These are phyloP conservation scores for Aphanomyces cochlioides DNA, from an alignment of 352 stramenopile species.

Conservation along the genomic window DNA sequence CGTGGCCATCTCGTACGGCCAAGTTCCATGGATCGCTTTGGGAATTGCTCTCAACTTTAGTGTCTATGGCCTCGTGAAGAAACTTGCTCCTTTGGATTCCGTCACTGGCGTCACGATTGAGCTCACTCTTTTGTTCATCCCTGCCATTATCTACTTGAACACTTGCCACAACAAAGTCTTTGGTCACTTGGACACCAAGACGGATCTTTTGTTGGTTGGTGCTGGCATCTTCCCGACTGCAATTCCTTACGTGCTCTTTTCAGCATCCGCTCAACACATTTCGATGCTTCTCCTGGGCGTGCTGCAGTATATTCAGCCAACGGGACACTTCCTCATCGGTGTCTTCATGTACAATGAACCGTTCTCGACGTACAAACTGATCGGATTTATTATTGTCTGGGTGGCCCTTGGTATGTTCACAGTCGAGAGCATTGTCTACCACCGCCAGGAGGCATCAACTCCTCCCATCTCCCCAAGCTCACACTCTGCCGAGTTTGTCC, in stretches of 20 bases:
- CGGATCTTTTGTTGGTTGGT: conserved; percentile 17
- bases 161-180: not conserved
- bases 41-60: conserved; percentile 16
- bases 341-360: conserved; percentile 30
- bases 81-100: conserved; percentile 17
- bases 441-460: not conserved
- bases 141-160: conserved; percentile 11
- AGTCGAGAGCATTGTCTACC: not conserved
- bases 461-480: too few species aligned
- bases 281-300: conserved; percentile 17
- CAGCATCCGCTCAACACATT: conserved; percentile 23
- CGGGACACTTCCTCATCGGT: conserved; percentile 20
- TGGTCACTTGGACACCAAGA: not conserved
- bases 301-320: conserved; percentile 17
- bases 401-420: conserved; percentile 24
- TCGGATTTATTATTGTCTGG: conserved; percentile 23
- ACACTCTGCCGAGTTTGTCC: too few species aligned
- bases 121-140: not conserved
- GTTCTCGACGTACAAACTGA: conserved; percentile 17
- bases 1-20: conserved; percentile 18
- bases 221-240: conserved; percentile 14
- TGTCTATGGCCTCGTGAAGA: conserved; percentile 28
- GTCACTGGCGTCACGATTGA: conserved; percentile 22
- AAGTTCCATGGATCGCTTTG: conserved; percentile 26
- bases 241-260: conserved; percentile 24